These are phyloP conservation scores for Fragaria ananassa DNA, from an alignment of 306 rosid genomes.

Conservation along the genomic window DNA sequence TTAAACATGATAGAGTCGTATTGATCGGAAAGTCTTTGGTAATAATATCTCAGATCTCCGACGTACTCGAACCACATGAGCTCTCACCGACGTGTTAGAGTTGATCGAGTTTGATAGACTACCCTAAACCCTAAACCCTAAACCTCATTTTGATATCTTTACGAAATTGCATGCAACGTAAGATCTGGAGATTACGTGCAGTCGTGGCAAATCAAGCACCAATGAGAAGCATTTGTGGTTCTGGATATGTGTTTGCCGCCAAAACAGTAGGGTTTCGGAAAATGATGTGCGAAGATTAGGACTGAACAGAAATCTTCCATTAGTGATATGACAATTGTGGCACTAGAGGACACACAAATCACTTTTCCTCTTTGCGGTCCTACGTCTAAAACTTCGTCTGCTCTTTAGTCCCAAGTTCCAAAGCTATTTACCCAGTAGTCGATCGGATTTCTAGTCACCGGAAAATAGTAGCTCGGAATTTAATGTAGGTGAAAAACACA, in stretches of 20 bases:
- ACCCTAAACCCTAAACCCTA: neutral
- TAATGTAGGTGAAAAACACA: neutral
- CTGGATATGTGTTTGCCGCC: constrained; percentile 3
- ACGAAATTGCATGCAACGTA: neutral
- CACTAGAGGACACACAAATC: constrained; percentile 3
- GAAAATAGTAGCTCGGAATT: neutral
- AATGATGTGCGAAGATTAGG: neutral
- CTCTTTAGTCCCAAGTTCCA: neutral
- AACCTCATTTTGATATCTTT: neutral
- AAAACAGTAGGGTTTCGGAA: constrained; percentile 4
- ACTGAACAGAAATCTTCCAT: neutral
- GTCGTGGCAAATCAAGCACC: neutral
- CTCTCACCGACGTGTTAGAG: neutral
- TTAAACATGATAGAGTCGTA: neutral
- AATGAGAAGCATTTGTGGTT: neutral
- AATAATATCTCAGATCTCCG: neutral
- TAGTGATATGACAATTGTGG: neutral
- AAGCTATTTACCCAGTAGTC: neutral
- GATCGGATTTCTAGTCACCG: neutral
- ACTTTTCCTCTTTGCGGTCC: neutral
- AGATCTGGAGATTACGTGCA: neutral
- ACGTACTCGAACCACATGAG: neutral
- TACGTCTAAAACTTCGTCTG: neutral
- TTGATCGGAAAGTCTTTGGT: neutral
- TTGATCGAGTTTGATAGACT: neutral